These are phyloP conservation scores for Artemisia tridentata DNA, from an alignment of 129 eudicot genomes.

Conservation along the genomic window DNA sequence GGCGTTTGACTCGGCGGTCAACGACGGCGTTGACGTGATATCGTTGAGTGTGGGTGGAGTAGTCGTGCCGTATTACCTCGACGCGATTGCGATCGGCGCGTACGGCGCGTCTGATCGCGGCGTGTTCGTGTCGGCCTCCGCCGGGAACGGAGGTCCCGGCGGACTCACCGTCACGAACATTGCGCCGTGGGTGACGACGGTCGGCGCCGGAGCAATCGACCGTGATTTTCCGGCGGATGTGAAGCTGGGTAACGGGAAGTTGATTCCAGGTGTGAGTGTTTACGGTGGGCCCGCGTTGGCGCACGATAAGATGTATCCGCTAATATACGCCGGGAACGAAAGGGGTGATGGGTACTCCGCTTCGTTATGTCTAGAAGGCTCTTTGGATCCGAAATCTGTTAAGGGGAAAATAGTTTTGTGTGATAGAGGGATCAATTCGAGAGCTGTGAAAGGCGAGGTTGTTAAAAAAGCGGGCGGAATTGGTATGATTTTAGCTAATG, in stretches of 20 bases:
- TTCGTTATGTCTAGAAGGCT: conserved; percentile 83
- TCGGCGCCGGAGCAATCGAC: conserved; percentile 89
- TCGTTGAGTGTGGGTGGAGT: conserved; percentile 82
- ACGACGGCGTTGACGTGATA: conserved; percentile 89
- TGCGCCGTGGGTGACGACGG: conserved; percentile 96
- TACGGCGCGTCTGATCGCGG: conserved; percentile 73
- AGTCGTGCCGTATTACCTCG: conserved; percentile 82
- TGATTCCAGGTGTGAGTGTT: conserved; percentile 67
- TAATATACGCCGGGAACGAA: conserved; percentile 74
- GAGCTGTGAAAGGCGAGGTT: conserved; percentile 83
- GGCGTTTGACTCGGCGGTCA: conserved; percentile 80
- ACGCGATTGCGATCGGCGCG: conserved; percentile 82
- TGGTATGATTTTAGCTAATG: conserved; percentile 91
- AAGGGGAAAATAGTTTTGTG: conserved; percentile 83
- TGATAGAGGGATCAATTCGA: conserved; percentile 85
- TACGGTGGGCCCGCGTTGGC: conserved; percentile 73
- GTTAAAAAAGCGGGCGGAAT: conserved; percentile 88
- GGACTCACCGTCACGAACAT: conserved; percentile 81
- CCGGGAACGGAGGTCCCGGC: conserved; percentile 96
- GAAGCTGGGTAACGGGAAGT: conserved; percentile 80
- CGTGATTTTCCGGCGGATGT: conserved; percentile 91
- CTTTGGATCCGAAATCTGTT: conserved; percentile 55
- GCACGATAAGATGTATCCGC: conserved; percentile 53
- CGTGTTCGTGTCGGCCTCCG: conserved; percentile 82
- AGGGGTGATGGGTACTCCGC: conserved; percentile 86